A percentile compares a stretch with the other conserved stretches of the same genome.
phyloP scores from a whole-genome alignment of 495 filamentous ascomycete species.

The Aspergillus cristatus region DNA sequence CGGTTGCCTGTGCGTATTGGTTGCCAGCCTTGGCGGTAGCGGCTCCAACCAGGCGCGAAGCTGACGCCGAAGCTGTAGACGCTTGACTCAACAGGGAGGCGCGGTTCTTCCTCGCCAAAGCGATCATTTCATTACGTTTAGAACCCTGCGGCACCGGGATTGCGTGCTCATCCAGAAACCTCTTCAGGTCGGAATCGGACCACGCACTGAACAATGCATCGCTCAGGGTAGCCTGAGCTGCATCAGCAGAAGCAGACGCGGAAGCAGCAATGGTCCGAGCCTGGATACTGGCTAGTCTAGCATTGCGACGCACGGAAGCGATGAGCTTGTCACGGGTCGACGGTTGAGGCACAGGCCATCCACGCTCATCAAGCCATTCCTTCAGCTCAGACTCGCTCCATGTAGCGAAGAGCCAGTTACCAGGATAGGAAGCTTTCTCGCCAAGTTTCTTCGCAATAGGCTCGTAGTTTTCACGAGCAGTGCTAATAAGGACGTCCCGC shows the following conservation, averaged over 20 bases:
- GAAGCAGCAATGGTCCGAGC: constrained; percentile 49
- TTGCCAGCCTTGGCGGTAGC: constrained; percentile 78
- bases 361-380: constrained; percentile 83
- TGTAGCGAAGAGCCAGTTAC: constrained; percentile 87
- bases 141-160: constrained; percentile 83
- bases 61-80: constrained; percentile 39
- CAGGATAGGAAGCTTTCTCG: constrained; percentile 75
- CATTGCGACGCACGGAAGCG: constrained; percentile 82
- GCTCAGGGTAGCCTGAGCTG: constrained; percentile 60
- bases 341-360: constrained; percentile 81
- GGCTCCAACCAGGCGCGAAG: constrained; percentile 59
- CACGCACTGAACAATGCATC: constrained; percentile 83
- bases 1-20: constrained; percentile 65
- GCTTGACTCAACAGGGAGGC: constrained; percentile 58
- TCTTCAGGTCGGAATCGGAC: constrained; percentile 74
- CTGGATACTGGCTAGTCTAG: constrained; percentile 64
- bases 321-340: constrained; percentile 80
- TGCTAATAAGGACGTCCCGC: constrained; percentile 70
- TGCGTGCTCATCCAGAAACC: constrained; percentile 66
- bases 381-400: constrained; percentile 75
- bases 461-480: constrained; percentile 75
- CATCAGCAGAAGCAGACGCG: constrained; percentile 55
- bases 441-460: constrained; percentile 71
- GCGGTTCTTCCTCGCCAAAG: constrained; percentile 85
- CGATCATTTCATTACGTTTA: constrained; percentile 78